These are phyloP conservation scores for Copromyces sp. DNA, from an alignment of 495 filamentous ascomycete species.

Conservation along the genomic window DNA sequence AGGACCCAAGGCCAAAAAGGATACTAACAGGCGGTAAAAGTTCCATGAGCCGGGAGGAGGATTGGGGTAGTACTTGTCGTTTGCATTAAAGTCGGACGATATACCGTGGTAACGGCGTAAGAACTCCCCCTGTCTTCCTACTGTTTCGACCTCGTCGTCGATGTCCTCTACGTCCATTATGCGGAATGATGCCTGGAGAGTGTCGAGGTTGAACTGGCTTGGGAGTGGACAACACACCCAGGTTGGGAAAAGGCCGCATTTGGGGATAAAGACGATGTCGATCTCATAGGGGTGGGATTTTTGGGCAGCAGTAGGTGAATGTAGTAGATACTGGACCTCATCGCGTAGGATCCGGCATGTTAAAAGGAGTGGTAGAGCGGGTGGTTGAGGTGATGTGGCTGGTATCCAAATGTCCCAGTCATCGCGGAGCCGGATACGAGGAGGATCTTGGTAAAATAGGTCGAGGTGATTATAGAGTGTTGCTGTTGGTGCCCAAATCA, in stretches of 20 bases:
- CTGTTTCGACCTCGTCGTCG: not conserved
- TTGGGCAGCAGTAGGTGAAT: not conserved
- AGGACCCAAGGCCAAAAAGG: not conserved
- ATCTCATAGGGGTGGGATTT: not conserved
- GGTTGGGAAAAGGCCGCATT: not conserved
- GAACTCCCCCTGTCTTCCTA: not conserved
- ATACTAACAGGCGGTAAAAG: not conserved
- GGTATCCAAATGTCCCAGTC: not conserved
- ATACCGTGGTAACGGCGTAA: not conserved
- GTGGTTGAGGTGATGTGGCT: not conserved
- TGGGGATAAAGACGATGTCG: not conserved
- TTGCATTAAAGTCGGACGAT: not conserved
- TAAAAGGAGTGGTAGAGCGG: not conserved
- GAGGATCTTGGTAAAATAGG: not conserved
- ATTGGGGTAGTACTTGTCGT: not conserved
- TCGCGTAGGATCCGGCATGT: not conserved
- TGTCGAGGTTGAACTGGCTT: not conserved
- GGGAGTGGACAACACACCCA: not conserved
- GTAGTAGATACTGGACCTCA: not conserved
- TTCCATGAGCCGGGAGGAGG: not conserved
- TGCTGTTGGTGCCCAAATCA: not conserved
- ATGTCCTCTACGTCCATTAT: not conserved
- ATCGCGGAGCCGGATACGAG: not conserved
- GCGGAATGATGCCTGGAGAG: not conserved
- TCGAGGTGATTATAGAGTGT: not conserved